Base-by-base conservation (phyloP, 2,329 filamentous ascomycete genomes). In the Aureobasidium sp. region DNA sequence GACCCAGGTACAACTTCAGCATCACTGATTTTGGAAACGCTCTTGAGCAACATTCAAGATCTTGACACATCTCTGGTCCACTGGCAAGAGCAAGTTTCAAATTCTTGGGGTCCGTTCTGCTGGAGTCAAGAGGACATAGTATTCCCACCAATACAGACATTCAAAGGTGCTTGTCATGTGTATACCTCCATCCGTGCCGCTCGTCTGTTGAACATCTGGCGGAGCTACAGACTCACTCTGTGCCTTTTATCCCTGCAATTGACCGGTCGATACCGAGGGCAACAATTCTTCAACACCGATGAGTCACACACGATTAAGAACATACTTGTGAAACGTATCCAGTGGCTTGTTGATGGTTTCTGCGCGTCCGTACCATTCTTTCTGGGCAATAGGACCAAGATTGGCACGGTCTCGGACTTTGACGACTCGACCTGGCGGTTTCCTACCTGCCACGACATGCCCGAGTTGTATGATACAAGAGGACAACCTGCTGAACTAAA, bases 281-380 rank as follows among this genome's bases (percentile, higher is more conserved):
- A 1, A n/a, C 15, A 15, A 3, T 10, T 20, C 5, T 24, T 32
- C 6, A 17, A 55, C 15, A 5, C 9, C 13, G 24, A 41, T 4
- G 15, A 55, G 17, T 13, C 24, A 13, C 5, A 13, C 2, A 34
- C 13, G 1, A 53, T 17, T 1, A 2, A 37, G 10, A 5, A 12
- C 15, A 44, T 24, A 20, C 5, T 56, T 20, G 17, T 20, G 3
- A 44, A 34, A 9, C 37, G 37, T 9, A 56, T 56, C 5, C 52
- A 44, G 44, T 29, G 27, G 37, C 52, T 56, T 9, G 27, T 56
- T 2, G 27, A 56, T 26, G 52, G 39, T 17, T 39, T 56, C 15
- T 56, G 52, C 9, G 52, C 52, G 2, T 56, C 52, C 24, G 52
- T 56, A 5, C 52, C 52, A 17, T 56, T 34, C 39, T 44, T 56